These are phyloP conservation scores for Suaeda aralocaspica DNA, from an alignment of 148 eudicot genomes.

Conservation along the genomic window DNA sequence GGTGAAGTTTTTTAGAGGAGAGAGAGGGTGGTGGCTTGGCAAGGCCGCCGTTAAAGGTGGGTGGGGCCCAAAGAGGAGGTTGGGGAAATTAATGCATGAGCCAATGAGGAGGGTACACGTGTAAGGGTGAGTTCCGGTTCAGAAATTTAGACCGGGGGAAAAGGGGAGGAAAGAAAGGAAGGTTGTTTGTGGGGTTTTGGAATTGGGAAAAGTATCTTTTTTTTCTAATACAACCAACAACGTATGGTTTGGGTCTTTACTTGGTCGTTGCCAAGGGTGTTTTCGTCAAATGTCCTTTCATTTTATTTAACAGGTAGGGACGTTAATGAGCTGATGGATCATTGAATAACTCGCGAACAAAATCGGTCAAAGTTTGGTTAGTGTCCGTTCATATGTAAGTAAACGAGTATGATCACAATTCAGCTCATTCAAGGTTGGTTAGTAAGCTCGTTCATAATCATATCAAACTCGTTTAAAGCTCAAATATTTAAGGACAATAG, in stretches of 20 bases:
- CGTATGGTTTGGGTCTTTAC: conserved; percentile 6
- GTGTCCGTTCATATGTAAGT: too few species aligned
- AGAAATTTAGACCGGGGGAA: conserved; percentile 13
- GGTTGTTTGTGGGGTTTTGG: not conserved
- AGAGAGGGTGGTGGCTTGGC: conserved; percentile 7
- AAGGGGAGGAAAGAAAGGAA: not conserved
- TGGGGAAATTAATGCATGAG: conserved; percentile 23
- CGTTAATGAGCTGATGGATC: too few species aligned
- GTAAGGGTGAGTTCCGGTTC: conserved; percentile 21
- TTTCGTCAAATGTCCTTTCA: too few species aligned
- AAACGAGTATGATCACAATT: too few species aligned
- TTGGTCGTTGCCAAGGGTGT: not conserved
- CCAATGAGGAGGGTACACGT: conserved; percentile 24
- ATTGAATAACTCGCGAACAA: too few species aligned
- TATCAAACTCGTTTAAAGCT: too few species aligned
- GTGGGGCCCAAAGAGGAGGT: conserved; percentile 23
- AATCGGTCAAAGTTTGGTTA: too few species aligned
- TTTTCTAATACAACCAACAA: not conserved
- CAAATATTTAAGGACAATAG: too few species aligned
- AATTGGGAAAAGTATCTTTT: not conserved
- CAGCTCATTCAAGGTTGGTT: too few species aligned
- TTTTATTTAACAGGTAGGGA: too few species aligned
- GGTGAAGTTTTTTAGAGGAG: not conserved
- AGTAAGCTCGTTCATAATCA: too few species aligned
- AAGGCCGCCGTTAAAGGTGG: conserved; percentile 24